Conservation (phyloP, 2,329 filamentous ascomycete genomes). For the Graphiopsis chlorocephala region DNA sequence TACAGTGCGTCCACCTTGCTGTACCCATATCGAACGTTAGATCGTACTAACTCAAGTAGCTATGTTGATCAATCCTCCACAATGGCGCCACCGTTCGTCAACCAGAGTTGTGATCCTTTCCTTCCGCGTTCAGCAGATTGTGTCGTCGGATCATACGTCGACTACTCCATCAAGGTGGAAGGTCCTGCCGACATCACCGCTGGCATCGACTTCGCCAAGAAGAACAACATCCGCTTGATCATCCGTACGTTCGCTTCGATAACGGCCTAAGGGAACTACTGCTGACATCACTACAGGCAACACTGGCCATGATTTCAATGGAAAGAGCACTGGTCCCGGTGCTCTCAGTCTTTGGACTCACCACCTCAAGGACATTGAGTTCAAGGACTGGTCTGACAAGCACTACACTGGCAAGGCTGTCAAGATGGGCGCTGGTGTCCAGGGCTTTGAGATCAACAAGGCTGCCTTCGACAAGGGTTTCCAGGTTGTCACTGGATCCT, state of each 20-base stretch:
- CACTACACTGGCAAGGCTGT: conserved; percentile 53
- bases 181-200: conserved; percentile 25
- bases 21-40: not conserved
- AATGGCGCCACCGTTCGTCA: conserved; percentile 40
- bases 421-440: conserved; percentile 54
- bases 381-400: conserved; percentile 41
- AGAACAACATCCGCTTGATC: conserved; percentile 52
- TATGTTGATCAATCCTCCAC: conserved; percentile 37
- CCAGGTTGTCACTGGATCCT: conserved; percentile 55
- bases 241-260: conserved; percentile 30
- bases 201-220: conserved; percentile 41
- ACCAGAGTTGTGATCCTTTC: conserved; percentile 44
- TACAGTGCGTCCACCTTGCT: not conserved
- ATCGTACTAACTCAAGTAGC: not conserved
- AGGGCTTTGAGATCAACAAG: conserved; percentile 50
- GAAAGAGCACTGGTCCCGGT: conserved; percentile 61
- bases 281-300: conserved; percentile 38
- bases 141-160: conserved; percentile 44
- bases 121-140: conserved; percentile 36
- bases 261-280: conserved; percentile 33
- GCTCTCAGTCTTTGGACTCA: conserved; percentile 58
- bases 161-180: conserved; percentile 30
- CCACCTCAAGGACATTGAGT: conserved; percentile 49
- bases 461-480: conserved; percentile 46
- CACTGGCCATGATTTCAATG: conserved; percentile 40